Base-by-base conservation (phyloP, 1,139 yeast species). In the Kodamaea suecica region DNA sequence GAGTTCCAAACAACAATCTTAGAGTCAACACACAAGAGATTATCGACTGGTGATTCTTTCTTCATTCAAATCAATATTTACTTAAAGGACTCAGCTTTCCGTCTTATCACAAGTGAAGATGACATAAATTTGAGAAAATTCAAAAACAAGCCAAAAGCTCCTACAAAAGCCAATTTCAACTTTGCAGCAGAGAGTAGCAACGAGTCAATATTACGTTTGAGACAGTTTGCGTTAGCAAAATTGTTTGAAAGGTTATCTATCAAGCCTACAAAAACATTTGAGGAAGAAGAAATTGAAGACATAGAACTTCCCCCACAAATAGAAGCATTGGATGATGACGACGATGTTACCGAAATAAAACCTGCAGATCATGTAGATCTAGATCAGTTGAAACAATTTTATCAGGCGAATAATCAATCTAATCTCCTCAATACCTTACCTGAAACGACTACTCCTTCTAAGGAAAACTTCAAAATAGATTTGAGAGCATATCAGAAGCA, bases 381-480 rank as follows among this genome's bases (percentile, higher is more conserved):
- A 27, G 88, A 86, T 47, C 95, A 90, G 50, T 63, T 92, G 29
- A 82, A 82, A 46, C 74, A 80, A 35, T 75, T 90, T 39, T 90
- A 90, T 53, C 76, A 73, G 42, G 74, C 81, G 7, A 76, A 87
- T 14, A 83, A 81, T 47, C 66, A 70, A 27, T 62, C 71, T 1
- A 73, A 78, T 30, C 58, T 71, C 41, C 48, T 74, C 8, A 64
- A 68, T 13, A 66, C 65, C 26, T 66, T 86, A 27, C 84, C 85
- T 0, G 85, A 80, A 44, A 67, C 80, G 0, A 76, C 78, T 4
- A 46, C 40, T 3, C 95, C 95, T 0, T 74, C 83, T 0, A 38
- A 43, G 1, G 61, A 60, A 4, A 69, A 80, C 19, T 84, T 87
- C 48, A 63, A 63, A 5, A 45, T 86, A 37, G 61, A 61, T 1